A percentile compares a stretch with the other conserved stretches of the same genome.
Evolutionary conservation across 495 filamentous ascomycete genomes (phyloP).

Genomic region (Aspergillus carlsbadensis): DNA sequence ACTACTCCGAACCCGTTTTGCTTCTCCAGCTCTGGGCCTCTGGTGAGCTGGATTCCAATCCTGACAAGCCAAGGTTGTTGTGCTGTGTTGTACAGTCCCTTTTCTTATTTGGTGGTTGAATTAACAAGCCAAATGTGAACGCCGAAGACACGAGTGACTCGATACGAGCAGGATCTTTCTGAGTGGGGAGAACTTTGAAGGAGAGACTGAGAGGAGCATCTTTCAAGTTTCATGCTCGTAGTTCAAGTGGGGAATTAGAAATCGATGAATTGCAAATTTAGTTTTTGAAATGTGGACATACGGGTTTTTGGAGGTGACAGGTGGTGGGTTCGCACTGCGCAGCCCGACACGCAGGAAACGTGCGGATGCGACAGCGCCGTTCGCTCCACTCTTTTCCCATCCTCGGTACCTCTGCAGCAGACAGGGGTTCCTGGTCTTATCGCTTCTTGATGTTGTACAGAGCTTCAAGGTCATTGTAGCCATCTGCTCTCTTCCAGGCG

Average conservation of each 20-base stretch:
- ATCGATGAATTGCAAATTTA: background rate
- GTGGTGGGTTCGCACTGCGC: slow-evolving; percentile 30
- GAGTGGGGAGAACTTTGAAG: no score
- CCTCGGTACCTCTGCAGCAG: slow-evolving; percentile 15
- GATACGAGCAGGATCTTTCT: no score
- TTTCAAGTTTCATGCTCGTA: no score
- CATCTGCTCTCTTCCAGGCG: background rate
- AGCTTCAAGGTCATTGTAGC: slow-evolving; percentile 1
- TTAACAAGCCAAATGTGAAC: no score
- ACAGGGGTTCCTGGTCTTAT: slow-evolving; percentile 13
- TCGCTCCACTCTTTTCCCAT: slow-evolving; percentile 34
- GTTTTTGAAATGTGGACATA: background rate
- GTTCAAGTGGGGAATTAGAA: no score
- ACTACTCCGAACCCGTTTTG: background rate
- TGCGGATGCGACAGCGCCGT: slow-evolving; percentile 39
- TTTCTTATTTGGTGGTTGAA: slow-evolving; percentile 4
- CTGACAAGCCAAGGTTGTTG: background rate
- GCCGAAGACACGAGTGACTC: no score
- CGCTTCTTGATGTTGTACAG: slow-evolving; percentile 11
- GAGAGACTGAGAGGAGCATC: no score
- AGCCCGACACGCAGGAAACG: slow-evolving; percentile 46
- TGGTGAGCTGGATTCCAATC: background rate
- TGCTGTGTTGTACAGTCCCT: background rate
- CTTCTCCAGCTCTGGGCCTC: slow-evolving; percentile 1
- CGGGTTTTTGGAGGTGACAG: slow-evolving; percentile 9